These are phyloP conservation scores for Geotrichum cucujoidarum DNA, from an alignment of 1,139 yeast species.

Conservation along the genomic window DNA sequence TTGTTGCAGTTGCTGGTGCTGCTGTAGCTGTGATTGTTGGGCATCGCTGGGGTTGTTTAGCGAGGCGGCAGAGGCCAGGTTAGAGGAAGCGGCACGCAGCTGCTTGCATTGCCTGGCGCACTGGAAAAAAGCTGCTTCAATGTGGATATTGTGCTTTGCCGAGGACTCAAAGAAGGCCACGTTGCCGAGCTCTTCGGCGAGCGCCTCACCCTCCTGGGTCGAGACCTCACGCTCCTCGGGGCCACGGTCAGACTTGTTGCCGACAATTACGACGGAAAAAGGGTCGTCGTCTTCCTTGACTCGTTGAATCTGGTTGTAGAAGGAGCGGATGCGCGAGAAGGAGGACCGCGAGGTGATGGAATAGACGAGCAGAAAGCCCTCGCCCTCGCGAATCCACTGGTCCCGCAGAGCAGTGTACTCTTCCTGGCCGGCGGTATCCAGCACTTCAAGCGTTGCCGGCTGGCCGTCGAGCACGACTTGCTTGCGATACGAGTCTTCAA, in stretches of 20 bases:
- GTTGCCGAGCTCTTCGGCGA: constrained; percentile 59
- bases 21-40: constrained; percentile 7
- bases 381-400: constrained; percentile 71
- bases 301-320: constrained; percentile 77
- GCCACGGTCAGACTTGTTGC: constrained; percentile 54
- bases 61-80: not conserved
- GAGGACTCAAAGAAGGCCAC: constrained; percentile 89
- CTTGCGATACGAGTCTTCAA: constrained; percentile 74
- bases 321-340: constrained; percentile 69
- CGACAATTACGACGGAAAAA: constrained; percentile 39
- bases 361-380: constrained; percentile 46
- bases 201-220: constrained; percentile 71
- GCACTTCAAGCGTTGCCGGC: constrained; percentile 74
- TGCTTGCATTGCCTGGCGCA: constrained; percentile 59
- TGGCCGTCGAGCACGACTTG: constrained; percentile 66
- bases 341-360: constrained; percentile 77
- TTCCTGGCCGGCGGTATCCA: constrained; percentile 92
- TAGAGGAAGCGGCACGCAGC: constrained; percentile 12
- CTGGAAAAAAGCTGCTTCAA: constrained; percentile 85
- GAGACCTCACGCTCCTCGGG: constrained; percentile 66
- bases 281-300: constrained; percentile 59
- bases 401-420: constrained; percentile 90
- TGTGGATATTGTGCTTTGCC: constrained; percentile 89
- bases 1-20: not conserved
- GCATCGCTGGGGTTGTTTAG: not conserved